Evolutionary conservation across 1,284 basidiomycete species (phyloP).

Genomic region (Trametes pubescens): DNA sequence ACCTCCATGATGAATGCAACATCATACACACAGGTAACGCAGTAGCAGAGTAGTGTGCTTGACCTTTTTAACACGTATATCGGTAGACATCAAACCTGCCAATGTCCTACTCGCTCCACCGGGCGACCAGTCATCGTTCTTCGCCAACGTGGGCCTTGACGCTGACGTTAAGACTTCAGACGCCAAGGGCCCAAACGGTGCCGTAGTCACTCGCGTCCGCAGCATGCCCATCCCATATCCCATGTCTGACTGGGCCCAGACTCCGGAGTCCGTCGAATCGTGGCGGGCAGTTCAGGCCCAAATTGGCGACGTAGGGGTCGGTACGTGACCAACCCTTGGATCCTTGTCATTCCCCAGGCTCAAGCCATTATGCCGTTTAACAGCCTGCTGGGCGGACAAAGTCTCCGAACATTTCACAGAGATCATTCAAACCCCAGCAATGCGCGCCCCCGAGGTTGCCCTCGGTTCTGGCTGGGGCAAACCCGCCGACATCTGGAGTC

Average conservation of each 20-base stretch:
- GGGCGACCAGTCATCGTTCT: background rate
- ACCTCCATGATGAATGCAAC: constrained; percentile 55
- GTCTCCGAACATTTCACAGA: constrained; percentile 7
- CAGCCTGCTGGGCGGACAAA: constrained; percentile 16
- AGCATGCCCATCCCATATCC: constrained; percentile 5
- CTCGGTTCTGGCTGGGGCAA: constrained; percentile 16
- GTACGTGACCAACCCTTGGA: background rate
- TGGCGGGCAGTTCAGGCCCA: constrained; percentile 1
- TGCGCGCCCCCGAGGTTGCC: constrained; percentile 17
- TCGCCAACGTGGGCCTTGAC: background rate
- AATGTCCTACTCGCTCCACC: constrained; percentile 21
- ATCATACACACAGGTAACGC: constrained; percentile 46
- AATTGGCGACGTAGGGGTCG: constrained; percentile 10
- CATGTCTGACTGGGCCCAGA: background rate
- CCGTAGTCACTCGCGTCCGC: constrained; percentile 1
- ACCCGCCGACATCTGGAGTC: constrained; percentile 18
- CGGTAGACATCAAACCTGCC: constrained; percentile 19
- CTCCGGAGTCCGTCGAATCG: background rate
- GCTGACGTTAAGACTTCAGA: background rate
- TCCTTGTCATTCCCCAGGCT: background rate
- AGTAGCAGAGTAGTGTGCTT: background rate
- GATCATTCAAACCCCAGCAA: background rate
- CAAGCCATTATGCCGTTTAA: background rate
- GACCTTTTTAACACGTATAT: no score
- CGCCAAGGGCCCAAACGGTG: background rate